Conservation (phyloP, 2,329 filamentous ascomycete species). For the Ilyonectria robusta region DNA sequence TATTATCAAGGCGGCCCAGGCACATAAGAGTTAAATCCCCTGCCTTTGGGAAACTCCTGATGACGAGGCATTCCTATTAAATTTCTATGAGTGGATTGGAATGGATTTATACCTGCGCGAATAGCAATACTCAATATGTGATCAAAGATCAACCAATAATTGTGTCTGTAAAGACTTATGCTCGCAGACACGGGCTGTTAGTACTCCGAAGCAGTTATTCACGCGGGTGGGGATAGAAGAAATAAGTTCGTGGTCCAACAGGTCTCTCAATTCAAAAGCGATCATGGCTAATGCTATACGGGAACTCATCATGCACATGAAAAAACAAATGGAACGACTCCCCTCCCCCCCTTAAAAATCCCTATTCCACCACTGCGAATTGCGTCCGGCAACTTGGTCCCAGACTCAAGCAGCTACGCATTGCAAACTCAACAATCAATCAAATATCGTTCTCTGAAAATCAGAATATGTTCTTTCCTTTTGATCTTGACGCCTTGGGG, state of each 20-base stretch:
- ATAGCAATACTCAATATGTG: too few species aligned
- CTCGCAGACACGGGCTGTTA: background rate
- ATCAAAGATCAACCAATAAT: too few species aligned
- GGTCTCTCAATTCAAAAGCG: constrained; percentile 28
- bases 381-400: constrained; percentile 18
- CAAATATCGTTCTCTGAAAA: background rate
- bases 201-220: background rate
- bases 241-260: constrained; percentile 13
- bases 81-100: too few species aligned
- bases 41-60: background rate
- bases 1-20: constrained; percentile 47
- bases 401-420: constrained; percentile 14
- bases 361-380: constrained; percentile 15
- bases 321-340: constrained; percentile 27
- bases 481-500: constrained; percentile 18
- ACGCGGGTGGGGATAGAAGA: background rate
- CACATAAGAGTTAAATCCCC: constrained; percentile 6
- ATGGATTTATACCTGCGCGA: too few species aligned
- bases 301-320: constrained; percentile 29
- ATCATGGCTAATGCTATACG: constrained; percentile 16
- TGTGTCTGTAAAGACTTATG: too few species aligned
- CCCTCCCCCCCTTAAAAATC: constrained; percentile 20
- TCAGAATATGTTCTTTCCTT: constrained; percentile 10
- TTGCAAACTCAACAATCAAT: constrained; percentile 19
- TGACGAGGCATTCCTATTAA: too few species aligned